Evolutionary conservation across 225 moss, liverwort and hornwort genomes (phyloP).

Genomic region (Asterella californica): DNA sequence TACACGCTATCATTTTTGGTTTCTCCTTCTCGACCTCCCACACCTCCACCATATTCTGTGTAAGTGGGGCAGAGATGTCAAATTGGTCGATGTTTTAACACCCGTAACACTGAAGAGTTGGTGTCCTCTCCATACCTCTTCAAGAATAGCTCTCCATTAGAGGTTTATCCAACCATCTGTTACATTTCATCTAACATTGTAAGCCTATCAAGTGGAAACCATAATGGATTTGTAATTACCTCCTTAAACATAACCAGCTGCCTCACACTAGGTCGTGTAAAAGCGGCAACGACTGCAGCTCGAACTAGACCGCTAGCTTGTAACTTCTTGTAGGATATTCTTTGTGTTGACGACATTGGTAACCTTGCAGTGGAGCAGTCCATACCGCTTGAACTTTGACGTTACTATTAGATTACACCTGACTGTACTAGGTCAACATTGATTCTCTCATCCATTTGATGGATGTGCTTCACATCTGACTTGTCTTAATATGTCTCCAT

Average conservation of each 20-base stretch:
- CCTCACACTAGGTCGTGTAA: constrained; percentile 30
- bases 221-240: constrained; percentile 9
- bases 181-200: neutral
- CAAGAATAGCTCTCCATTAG: neutral
- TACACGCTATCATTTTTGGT: constrained; percentile 13
- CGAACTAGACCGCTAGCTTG: constrained; percentile 31
- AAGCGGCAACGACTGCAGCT: constrained; percentile 32
- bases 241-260: constrained; percentile 44
- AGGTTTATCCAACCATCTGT: neutral
- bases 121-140: neutral
- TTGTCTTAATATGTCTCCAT: too few relatives aligned
- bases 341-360: neutral
- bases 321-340: constrained; percentile 27
- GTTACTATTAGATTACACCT: neutral
- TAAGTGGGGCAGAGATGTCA: neutral
- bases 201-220: neutral
- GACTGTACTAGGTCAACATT: neutral
- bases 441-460: neutral
- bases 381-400: neutral
- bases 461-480: neutral
- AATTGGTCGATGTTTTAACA: neutral
- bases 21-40: constrained; percentile 31
- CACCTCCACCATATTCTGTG: constrained; percentile 31
- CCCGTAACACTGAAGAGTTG: too few relatives aligned
- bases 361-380: neutral